These are phyloP conservation scores for Kazachstania africana DNA, from an alignment of 805 yeast species.

Conservation along the genomic window DNA sequence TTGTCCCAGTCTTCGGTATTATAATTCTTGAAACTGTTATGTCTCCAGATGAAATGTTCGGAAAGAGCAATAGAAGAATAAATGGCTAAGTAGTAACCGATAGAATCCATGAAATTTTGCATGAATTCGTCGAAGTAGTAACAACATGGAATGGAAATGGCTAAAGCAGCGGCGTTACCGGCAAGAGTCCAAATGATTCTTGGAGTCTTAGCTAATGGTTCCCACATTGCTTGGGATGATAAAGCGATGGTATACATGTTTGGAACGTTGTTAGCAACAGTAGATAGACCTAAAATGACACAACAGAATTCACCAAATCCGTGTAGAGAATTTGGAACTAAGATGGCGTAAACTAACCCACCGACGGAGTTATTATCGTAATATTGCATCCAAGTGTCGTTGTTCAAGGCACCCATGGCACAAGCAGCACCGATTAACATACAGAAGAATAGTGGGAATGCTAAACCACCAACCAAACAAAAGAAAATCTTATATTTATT, in stretches of 20 bases:
- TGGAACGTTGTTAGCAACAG: conserved; percentile 85
- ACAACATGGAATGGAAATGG: conserved; percentile 82
- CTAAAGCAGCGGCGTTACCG: conserved; percentile 68
- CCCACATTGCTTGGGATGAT: conserved; percentile 76
- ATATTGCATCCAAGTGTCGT: conserved; percentile 33
- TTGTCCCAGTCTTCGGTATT: conserved; percentile 50
- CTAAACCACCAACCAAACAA: conserved; percentile 50
- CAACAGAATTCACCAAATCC: conserved; percentile 86
- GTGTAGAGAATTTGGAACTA: conserved; percentile 70
- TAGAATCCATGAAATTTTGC: conserved; percentile 78
- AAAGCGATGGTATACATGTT: conserved; percentile 84
- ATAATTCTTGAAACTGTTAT: conserved; percentile 45
- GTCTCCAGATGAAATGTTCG: conserved; percentile 74
- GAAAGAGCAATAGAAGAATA: conserved; percentile 61
- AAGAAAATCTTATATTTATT: conserved; percentile 49
- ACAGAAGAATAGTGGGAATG: conserved; percentile 56
- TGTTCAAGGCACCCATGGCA: conserved; percentile 52
- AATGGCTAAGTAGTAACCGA: conserved; percentile 84
- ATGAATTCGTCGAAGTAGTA: conserved; percentile 63
- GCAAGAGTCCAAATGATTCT: conserved; percentile 68
- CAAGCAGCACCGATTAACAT: conserved; percentile 79
- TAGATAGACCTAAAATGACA: conserved; percentile 71
- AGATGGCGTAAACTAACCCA: conserved; percentile 68
- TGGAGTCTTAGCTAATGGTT: conserved; percentile 60
- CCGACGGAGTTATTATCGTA: conserved; percentile 53